Evolutionary conservation across 208 protist species (phyloP), one percentile per base, ranked within the genome.

Genomic region (Zelonia costaricensis): DNA sequence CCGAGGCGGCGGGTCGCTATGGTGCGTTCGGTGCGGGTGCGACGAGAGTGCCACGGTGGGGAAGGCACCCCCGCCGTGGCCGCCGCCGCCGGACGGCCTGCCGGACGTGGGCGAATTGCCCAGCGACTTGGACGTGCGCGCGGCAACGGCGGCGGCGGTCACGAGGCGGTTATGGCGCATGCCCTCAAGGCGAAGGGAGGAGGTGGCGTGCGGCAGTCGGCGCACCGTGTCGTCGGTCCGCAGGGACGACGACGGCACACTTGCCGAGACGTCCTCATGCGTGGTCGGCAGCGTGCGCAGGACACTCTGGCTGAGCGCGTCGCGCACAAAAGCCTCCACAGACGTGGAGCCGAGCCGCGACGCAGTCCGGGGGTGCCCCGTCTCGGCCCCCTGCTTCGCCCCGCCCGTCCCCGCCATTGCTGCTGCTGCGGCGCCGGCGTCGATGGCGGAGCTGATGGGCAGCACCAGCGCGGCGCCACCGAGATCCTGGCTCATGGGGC

Each of bases 291-390:
- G 59, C 13, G 62, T 73, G 39, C 62, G 64, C 36, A 87, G 48
- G 2, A 88, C 71, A 39, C 82, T 88, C 42, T 88, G 78, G 54
- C 82, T 88, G 20, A 88, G 74, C 6, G 76, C 78, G 35, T 88
- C 82, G 23, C 78, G 60, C 45, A 88, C 72, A 25, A 88, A 69
- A 4, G 77, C 82, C 23, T 62, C 69, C 33, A 83, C 69, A 4
- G 73, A 72, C 33, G 69, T 43, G 0, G 65, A 64, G 12, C 44
- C 71, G 13, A 20, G 57, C 27, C 42, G 36, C 42, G 48, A 43
- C 7, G 47, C 30, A 15, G 30, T 25, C 30, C 10, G 15, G 18
- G 31, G 36, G 51, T 25, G 8, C 1, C 2, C 23, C 23, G 18
- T 23, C 55, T 42, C 49, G 20, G 31, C 20, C 30, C 20, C 20